Evolutionary conservation across 106 monocot species (phyloP).

Genomic region (Dendrobium nobile): DNA sequence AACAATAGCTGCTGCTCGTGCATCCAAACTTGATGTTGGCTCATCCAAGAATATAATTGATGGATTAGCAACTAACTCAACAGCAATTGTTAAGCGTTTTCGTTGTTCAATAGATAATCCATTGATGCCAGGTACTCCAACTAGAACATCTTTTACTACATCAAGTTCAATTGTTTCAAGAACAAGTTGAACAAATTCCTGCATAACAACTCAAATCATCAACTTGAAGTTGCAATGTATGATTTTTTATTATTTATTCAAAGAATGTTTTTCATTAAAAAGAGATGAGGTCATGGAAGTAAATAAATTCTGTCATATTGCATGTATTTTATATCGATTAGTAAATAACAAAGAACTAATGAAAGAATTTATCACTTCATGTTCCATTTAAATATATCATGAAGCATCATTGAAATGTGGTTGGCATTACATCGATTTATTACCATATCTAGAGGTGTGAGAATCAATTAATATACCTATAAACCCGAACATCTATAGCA

Average conservation of each 20-base stretch:
- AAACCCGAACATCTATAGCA: no score
- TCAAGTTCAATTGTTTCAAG: constrained; percentile 39
- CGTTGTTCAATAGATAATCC: constrained; percentile 36
- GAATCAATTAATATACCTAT: not conserved
- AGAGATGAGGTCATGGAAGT: not conserved
- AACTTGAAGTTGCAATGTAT: not conserved
- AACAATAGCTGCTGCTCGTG: constrained; percentile 24
- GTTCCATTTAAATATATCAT: no score
- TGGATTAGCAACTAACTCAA: constrained; percentile 22
- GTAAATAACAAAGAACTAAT: not conserved
- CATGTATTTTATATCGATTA: not conserved
- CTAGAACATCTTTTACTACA: constrained; percentile 31
- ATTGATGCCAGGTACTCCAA: constrained; percentile 34
- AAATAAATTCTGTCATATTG: no score
- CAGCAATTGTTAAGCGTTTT: constrained; percentile 22
- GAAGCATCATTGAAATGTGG: no score
- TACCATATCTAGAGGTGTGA: not conserved
- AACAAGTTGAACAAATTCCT: constrained; percentile 40
- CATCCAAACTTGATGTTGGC: constrained; percentile 23
- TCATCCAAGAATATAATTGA: constrained; percentile 30
- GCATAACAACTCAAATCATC: not conserved
- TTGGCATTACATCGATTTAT: not conserved
- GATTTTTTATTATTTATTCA: not conserved
- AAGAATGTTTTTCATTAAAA: not conserved
- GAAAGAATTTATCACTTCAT: not conserved